Percentiles rank a stretch among this genome's conserved stretches.
Conservation (phyloP, 371 early-diverging fungal species). For the Mortierella sp. region DNA sequence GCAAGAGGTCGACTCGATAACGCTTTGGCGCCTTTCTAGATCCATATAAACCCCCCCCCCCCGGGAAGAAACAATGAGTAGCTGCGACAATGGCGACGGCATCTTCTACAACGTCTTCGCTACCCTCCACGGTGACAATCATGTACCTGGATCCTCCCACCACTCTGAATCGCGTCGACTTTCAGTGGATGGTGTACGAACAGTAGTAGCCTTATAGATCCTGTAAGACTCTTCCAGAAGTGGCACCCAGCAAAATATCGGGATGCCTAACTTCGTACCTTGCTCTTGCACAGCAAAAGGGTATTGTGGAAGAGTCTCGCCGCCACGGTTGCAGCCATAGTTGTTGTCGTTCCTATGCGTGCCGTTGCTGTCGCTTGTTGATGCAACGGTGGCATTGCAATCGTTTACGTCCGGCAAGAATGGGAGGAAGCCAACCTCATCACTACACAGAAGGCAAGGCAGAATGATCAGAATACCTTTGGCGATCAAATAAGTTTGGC, state of each 20-base stretch:
- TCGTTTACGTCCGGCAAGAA: constrained; percentile 26
- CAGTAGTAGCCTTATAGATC: constrained; percentile 22
- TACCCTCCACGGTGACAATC: not conserved
- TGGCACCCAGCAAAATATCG: constrained; percentile 49
- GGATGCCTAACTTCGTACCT: constrained; percentile 48
- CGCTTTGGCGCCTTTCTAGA: constrained; percentile 15
- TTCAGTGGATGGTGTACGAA: not conserved
- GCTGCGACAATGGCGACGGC: not conserved
- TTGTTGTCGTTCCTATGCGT: not conserved
- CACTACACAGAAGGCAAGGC: constrained; percentile 8
- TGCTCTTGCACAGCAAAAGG: constrained; percentile 41
- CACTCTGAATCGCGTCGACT: constrained; percentile 1
- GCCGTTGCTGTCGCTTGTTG: not conserved
- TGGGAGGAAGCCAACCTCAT: constrained; percentile 45
- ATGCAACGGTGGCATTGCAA: not conserved
- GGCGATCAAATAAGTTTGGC: too few species aligned
- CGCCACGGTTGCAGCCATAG: not conserved
- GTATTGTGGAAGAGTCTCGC: constrained; percentile 8
- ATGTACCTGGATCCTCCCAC: constrained; percentile 47
- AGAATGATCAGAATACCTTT: too few species aligned
- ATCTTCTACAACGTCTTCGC: too few species aligned
- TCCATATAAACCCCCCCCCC: too few species aligned
- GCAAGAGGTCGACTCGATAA: constrained; percentile 28
- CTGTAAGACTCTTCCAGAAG: constrained; percentile 29
- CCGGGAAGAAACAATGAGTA: too few species aligned